phyloP scores from a whole-genome alignment of 2,329 filamentous ascomycete species.

The Tolypocladium nubicola region DNA sequence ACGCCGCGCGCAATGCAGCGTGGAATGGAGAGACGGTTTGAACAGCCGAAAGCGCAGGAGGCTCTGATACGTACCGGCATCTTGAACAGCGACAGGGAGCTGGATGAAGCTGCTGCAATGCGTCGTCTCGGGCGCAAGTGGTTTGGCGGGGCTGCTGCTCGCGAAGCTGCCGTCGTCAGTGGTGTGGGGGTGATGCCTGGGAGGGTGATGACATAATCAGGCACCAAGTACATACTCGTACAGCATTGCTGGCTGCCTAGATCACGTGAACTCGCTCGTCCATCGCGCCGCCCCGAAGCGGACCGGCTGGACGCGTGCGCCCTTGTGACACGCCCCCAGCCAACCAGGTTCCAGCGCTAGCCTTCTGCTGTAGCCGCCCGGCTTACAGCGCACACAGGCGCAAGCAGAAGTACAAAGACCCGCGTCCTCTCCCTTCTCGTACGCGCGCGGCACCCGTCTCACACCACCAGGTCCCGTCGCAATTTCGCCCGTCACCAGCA shows the following conservation, averaged over 20 bases:
- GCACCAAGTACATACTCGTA: neutral
- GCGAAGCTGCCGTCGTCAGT: neutral
- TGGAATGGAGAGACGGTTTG: neutral
- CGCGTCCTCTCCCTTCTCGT: neutral
- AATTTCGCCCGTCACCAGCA: constrained; percentile 1
- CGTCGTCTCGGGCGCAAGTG: neutral
- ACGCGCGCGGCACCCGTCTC: neutral
- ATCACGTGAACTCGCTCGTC: constrained; percentile 26
- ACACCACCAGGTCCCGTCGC: neutral
- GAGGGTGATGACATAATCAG: neutral
- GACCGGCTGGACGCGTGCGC: constrained; percentile 10
- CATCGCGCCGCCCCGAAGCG: constrained; percentile 15
- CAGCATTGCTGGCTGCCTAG: constrained; percentile 18
- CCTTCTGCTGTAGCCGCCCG: neutral
- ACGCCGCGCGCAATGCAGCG: neutral
- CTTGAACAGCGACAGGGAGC: constrained; percentile 20
- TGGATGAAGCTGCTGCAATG: constrained; percentile 9
- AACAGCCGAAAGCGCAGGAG: neutral
- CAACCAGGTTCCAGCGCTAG: neutral
- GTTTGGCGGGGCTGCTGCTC: neutral
- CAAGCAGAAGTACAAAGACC: neutral
- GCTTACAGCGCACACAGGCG: neutral
- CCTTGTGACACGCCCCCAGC: constrained; percentile 5
- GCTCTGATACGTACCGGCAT: constrained; percentile 32
- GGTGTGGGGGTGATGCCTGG: neutral